phyloP scores from a whole-genome alignment of 2,329 filamentous ascomycete genomes.

The Sporothrix luriei region DNA sequence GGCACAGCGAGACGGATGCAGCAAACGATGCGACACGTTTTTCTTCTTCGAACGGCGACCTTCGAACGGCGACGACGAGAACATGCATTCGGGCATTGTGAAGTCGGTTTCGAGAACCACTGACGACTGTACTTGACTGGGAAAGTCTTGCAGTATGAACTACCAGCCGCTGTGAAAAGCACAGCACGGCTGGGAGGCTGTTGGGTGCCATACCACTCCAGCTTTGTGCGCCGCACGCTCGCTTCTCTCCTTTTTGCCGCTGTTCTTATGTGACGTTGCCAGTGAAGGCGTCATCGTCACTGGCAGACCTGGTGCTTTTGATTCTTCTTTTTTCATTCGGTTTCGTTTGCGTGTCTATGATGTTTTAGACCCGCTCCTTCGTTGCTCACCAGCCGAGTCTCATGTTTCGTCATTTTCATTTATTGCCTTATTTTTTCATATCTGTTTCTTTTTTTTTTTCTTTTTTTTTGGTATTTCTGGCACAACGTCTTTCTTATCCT shows the following conservation, averaged over 20 bases:
- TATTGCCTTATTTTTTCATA: background rate
- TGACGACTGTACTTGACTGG: background rate
- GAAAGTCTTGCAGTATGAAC: background rate
- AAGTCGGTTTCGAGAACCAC: background rate
- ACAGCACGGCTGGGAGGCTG: background rate
- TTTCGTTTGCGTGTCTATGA: conserved; percentile 19
- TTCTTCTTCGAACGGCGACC: background rate
- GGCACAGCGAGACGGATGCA: background rate
- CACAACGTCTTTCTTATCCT: background rate
- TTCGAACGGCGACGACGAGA: background rate
- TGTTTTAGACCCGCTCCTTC: conserved; percentile 8
- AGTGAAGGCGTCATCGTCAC: background rate
- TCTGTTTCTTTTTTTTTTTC: background rate
- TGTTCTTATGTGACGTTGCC: background rate
- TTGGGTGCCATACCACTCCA: background rate
- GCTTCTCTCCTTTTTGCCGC: background rate
- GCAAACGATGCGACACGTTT: background rate
- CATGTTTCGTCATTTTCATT: conserved; percentile 4
- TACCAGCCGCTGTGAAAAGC: background rate
- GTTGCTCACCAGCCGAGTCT: conserved; percentile 29
- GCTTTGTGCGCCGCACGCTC: background rate
- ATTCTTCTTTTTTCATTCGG: background rate
- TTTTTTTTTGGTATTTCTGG: conserved; percentile 26
- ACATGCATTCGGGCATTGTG: background rate
- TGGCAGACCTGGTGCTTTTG: background rate